These are phyloP conservation scores for Oryza punctata DNA, from an alignment of 176 grass and related monocot species.

Conservation along the genomic window DNA sequence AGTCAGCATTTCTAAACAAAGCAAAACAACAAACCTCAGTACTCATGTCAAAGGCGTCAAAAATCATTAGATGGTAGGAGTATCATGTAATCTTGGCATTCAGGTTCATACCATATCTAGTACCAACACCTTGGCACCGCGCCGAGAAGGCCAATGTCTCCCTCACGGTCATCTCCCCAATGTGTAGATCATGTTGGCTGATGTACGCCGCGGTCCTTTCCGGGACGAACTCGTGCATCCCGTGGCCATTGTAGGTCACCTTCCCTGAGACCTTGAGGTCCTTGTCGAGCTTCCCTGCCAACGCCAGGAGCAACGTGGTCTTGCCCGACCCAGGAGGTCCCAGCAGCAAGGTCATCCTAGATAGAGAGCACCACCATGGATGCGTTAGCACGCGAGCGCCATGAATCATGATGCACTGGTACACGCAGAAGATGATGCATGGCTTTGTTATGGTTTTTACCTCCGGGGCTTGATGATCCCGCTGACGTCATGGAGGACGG, in stretches of 20 bases:
- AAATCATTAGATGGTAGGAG: background rate
- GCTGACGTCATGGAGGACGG: constrained; percentile 63
- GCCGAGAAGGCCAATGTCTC: constrained; percentile 86
- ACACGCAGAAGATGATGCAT: background rate
- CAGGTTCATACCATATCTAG: constrained; percentile 59
- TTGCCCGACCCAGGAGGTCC: constrained; percentile 83
- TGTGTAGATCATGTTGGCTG: constrained; percentile 89
- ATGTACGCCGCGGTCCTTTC: constrained; percentile 85
- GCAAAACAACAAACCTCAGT: constrained; percentile 17
- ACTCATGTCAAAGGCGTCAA: background rate
- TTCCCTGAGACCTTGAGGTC: constrained; percentile 65
- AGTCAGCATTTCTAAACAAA: constrained; percentile 75
- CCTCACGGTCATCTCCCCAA: constrained; percentile 92
- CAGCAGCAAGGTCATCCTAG: constrained; percentile 79
- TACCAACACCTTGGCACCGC: constrained; percentile 81
- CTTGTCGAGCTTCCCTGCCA: constrained; percentile 83
- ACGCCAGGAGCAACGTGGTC: constrained; percentile 72
- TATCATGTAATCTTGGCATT: background rate
- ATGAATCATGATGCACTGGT: background rate
- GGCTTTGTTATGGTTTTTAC: background rate
- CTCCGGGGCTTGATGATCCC: constrained; percentile 67
- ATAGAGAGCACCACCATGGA: background rate
- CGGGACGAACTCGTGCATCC: constrained; percentile 82
- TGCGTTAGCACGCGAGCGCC: background rate
- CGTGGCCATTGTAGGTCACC: constrained; percentile 86